Evolutionary conservation across 805 yeast genomes (phyloP), one percentile per base, ranked within the genome.

Genomic region (Candida wancherniae): DNA sequence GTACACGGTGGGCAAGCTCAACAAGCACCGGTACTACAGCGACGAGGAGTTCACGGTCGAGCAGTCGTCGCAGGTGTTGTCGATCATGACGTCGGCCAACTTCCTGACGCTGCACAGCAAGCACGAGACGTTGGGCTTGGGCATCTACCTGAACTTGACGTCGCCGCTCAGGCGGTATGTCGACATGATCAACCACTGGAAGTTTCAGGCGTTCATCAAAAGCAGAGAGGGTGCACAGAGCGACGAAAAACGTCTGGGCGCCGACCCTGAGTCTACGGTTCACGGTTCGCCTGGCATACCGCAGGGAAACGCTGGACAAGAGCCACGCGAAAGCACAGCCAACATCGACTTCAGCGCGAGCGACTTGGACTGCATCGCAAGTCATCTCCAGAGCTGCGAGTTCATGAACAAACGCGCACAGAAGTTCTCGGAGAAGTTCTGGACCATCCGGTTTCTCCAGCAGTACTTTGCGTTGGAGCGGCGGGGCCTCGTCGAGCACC

Each of bases 141-240:
- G 57, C 0, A 51, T 60, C 5, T 86, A 88, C 48, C 67, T 81
- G 4, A 82, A 85, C 12, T 80, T 84, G 6, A 88, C 97, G 0
- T 87, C 58, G 2, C 58, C 58, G 3, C 44, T 53, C 33, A 28
- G 58, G 29, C 37, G 58, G 29, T 52, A 48, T 26, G 47, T 48
- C 5, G 58, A 53, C 27, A 44, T 52, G 41, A 53, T 87, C 6
- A 80, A 80, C 47, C 97, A 88, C 48, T 73, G 88, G 75, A 90
- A 83, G 46, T 40, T 84, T 34, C 44, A 43, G 25, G 39, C 28
- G 19, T 26, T 19, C 15, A n/a, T n/a, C n/a, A n/a, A n/a, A n/a
- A n/a, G n/a, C n/a, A n/a, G n/a, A n/a, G n/a, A n/a, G n/a, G n/a
- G n/a, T n/a, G n/a, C n/a, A n/a, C n/a, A n/a, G n/a, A n/a, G n/a